A percentile compares a stretch with the other conserved stretches of the same genome.
Evolutionary conservation across 139 green algal species (phyloP).

Genomic region (Eudorina sp.): DNA sequence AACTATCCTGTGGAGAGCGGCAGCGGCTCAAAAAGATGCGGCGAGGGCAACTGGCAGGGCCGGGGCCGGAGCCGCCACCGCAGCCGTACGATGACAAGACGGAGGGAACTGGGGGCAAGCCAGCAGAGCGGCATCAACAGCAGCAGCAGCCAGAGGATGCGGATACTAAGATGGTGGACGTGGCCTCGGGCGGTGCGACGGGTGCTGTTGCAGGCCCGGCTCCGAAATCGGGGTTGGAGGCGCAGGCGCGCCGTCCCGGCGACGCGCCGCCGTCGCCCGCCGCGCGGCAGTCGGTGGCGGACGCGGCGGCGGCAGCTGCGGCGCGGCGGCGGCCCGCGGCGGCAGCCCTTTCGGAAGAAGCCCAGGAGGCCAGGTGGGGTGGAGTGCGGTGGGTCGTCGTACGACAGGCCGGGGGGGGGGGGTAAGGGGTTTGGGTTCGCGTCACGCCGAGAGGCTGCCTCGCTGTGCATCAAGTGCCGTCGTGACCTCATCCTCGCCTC

Average conservation of each 20-base stretch:
- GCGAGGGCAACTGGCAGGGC: background rate
- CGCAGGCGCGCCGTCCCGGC: background rate
- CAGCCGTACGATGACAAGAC: too few relatives aligned
- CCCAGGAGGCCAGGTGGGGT: conserved; percentile 10
- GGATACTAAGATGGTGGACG: background rate
- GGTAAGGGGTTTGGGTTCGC: too few relatives aligned
- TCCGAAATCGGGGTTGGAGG: background rate
- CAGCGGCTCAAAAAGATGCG: conserved; percentile 36
- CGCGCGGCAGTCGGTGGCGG: conserved; percentile 6
- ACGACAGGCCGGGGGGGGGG: too few relatives aligned
- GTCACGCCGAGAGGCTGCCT: too few relatives aligned
- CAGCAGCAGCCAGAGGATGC: background rate
- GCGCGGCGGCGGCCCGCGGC: conserved; percentile 14
- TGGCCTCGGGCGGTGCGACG: background rate
- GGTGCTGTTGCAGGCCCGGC: too few relatives aligned
- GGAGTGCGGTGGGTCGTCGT: too few relatives aligned
- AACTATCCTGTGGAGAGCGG: conserved; percentile 8
- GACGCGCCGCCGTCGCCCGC: background rate
- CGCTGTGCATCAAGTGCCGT: too few relatives aligned
- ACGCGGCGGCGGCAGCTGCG: conserved; percentile 2
- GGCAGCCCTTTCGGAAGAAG: background rate
- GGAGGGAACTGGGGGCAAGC: too few relatives aligned
- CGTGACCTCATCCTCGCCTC: too few relatives aligned
- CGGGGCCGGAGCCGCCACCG: background rate
- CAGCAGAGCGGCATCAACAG: background rate